These are phyloP conservation scores for Cryptosporidium felis DNA, from an alignment of 169 alveolate species.

Conservation along the genomic window DNA sequence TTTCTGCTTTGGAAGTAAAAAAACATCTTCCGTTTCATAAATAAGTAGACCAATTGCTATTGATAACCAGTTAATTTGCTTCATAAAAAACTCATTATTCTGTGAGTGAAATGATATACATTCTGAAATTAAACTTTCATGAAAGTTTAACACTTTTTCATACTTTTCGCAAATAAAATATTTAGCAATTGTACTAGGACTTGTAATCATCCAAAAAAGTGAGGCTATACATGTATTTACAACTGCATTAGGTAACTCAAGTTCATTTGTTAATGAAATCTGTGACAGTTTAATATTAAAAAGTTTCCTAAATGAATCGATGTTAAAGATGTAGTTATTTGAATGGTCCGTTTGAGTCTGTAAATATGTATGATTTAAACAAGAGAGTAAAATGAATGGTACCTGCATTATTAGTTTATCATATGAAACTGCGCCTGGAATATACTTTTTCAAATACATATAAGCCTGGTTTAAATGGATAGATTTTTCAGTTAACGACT, in stretches of 20 bases:
- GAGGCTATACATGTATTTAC: conserved; percentile 40
- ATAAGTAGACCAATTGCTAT: not conserved
- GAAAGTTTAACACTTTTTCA: not conserved
- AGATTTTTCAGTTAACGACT: not conserved
- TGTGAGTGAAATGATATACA: not conserved
- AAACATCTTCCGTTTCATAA: not conserved
- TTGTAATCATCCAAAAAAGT: conserved; percentile 37
- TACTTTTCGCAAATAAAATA: not conserved
- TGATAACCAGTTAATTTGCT: conserved; percentile 26
- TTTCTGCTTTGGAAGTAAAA: not conserved
- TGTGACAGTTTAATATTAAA: not conserved
- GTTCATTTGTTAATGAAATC: not conserved
- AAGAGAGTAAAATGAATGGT: conserved; percentile 2
- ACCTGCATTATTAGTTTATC: conserved; percentile 28
- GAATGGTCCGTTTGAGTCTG: not conserved
- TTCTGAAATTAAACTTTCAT: not conserved
- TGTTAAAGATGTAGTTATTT: not conserved
- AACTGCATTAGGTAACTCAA: conserved; percentile 35
- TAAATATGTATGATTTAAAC: not conserved
- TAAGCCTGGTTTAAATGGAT: not conserved
- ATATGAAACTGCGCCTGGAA: conserved; percentile 41
- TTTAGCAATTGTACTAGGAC: not conserved
- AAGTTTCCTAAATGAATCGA: not conserved
- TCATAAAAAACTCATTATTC: not conserved
- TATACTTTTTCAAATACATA: not conserved